Evolutionary conservation across 176 grass and related monocot genomes (phyloP), one percentile per base, ranked within the genome.

Genomic region (Elaeis guineensis): DNA sequence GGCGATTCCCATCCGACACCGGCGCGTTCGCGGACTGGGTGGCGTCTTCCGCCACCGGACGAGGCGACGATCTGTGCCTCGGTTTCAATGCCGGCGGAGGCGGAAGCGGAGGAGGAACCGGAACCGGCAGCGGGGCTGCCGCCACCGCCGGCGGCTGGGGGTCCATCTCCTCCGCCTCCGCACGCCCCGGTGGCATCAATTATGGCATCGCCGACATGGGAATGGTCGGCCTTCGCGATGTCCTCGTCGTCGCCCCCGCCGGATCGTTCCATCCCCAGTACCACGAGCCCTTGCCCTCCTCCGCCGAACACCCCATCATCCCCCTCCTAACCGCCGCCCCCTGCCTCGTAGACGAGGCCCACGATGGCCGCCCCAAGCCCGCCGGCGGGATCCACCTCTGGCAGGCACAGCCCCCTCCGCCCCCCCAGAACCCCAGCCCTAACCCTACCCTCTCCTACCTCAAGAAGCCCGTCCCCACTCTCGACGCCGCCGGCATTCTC

Each of bases 11-110:
- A 57, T 89, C 87, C 23, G 84, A 92, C 73, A 74, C 84, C 69
- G 85, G 81, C 63, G 93, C 81, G 19, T 83, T 92, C 69, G 84
- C 93, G 32, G 84, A 80, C 65, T 92, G 93, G 87, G 74, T 76
- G 58, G 76, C 87, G 0, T 83, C 87, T 0, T 77, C 75, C 26
- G 81, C 78, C 71, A 68, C 29, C 0, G 79, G 54, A 16, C 78
- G 84, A 17, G 84, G 76, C 3, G 93, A 85, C 25, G 93, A 92
- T 30, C 84, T 98, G 24, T 98, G 86, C 44, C 81, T 98, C 35
- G 84, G 93, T 16, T 98, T 98, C 82, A 98, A 92, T 89, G 93
- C 76, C 19, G 74, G 70, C 0, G 76, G 72, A 9, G 35, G 77
- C 0, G 86, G 76, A 59, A 74, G 80, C 55, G 61, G 80, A 61